Evolutionary conservation across 2,329 filamentous ascomycete genomes (phyloP), one percentile per base, ranked within the genome.

Genomic region (Alternaria infectoria): DNA sequence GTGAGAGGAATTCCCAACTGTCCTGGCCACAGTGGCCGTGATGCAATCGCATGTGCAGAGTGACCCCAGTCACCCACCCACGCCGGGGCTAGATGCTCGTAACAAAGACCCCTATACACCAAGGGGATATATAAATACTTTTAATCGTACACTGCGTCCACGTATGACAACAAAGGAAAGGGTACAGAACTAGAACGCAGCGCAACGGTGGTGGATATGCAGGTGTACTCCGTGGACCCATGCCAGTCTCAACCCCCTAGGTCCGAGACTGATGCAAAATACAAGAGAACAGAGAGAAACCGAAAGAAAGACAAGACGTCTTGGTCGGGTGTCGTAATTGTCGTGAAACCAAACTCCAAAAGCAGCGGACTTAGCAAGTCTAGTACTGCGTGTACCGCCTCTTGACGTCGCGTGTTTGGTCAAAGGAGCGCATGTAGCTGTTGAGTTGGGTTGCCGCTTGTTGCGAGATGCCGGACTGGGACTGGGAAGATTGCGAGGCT

Each of bases 341-440:
- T 71, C 64, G 66, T 72, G 19, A 70, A 63, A 56, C 58, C 63
- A 66, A 70, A 69, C 67, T 68, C 65, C 66, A 45, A 40, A 63
- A 59, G 32, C 23, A 44, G 46, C 43, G 26, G 43, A 17, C 40
- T 26, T 23, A 7, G 8, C 17, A 25, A 25, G 54, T 43, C 60
- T 67, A 77, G 69, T 76, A 77, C 61, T 74, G 73, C 12, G 75
- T 80, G 65, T 74, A 74, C 72, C 81, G 74, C 70, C 83, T 80
- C 75, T 82, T 82, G 58, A 79, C 73, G 86, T 82, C 89, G 81
- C 92, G 87, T 61, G 91, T 90, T 69, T 93, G 91, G 80, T 97
- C 94, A 78, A 97, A 97, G 3, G 91, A 93, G 76, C 91, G 92
- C 69, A 92, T 92, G 80, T 97, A 97, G 70, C 91, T 90, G 76